Percentiles rank a stretch among this genome's conserved stretches.
These are phyloP conservation scores for Aspergillus haitiensis DNA, from an alignment of 495 filamentous ascomycete species.

Conservation along the genomic window DNA sequence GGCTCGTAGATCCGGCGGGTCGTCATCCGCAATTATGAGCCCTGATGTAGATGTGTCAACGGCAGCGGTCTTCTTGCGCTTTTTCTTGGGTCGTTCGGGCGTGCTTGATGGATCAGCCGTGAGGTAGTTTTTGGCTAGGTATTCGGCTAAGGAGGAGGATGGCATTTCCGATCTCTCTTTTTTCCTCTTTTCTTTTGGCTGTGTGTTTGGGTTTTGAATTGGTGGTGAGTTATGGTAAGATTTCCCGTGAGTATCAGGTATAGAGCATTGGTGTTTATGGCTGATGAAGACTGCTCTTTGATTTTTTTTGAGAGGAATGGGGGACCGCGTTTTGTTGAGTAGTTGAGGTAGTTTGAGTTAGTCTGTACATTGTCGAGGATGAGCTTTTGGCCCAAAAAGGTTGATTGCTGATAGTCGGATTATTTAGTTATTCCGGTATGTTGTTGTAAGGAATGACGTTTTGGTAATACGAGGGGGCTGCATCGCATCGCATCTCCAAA, in stretches of 20 bases:
- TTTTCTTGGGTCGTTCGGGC: constrained; percentile 63
- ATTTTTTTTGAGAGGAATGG: not conserved
- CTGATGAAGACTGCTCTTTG: too few species aligned
- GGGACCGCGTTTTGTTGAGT: too few species aligned
- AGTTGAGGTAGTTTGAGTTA: too few species aligned
- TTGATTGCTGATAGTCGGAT: not conserved
- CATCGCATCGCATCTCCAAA: not conserved
- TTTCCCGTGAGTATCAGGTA: too few species aligned
- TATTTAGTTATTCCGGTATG: not conserved
- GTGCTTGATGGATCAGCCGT: constrained; percentile 58
- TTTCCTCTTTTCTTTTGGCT: not conserved
- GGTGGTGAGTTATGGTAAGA: not conserved
- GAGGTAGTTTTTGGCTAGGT: constrained; percentile 94
- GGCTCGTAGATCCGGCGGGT: constrained; percentile 69
- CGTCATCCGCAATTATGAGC: constrained; percentile 90
- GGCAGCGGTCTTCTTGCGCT: constrained; percentile 82
- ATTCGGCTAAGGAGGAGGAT: constrained; percentile 63
- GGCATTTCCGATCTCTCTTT: constrained; percentile 25
- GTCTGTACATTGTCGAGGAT: not conserved
- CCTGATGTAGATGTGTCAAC: constrained; percentile 54
- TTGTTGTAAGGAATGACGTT: not conserved
- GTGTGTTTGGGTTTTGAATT: not conserved
- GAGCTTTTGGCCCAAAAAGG: too few species aligned
- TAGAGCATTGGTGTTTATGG: too few species aligned
- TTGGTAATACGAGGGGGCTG: not conserved